Percentiles rank a stretch among this genome's conserved stretches.
These are phyloP conservation scores for Raffaelea deltoideospora DNA, from an alignment of 2,329 filamentous ascomycete species.

Conservation along the genomic window DNA sequence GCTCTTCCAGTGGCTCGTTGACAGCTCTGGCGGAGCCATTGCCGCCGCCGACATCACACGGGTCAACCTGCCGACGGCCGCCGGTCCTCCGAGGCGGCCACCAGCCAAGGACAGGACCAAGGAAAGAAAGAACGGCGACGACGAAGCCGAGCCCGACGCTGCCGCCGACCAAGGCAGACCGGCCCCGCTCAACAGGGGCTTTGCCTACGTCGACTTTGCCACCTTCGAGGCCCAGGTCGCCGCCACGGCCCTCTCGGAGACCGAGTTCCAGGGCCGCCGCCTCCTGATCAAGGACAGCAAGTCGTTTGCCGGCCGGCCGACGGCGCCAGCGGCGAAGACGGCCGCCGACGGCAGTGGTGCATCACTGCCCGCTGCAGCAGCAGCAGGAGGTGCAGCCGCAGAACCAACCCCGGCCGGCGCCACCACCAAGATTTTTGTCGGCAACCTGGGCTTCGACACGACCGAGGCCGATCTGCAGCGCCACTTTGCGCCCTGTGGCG, in stretches of 20 bases:
- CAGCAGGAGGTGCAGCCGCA: conserved; percentile 18
- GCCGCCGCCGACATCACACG: conserved; percentile 62
- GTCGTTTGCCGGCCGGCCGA: conserved; percentile 74
- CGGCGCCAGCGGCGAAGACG: conserved; percentile 12
- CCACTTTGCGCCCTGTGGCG: conserved; percentile 76
- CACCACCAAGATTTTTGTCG: conserved; percentile 72
- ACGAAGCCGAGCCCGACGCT: conserved; percentile 18
- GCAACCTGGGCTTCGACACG: conserved; percentile 71
- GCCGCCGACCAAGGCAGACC: conserved; percentile 21
- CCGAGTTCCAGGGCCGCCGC: conserved; percentile 57
- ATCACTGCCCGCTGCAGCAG: conserved; percentile 9
- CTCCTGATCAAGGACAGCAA: conserved; percentile 89
- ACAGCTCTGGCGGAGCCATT: conserved; percentile 51
- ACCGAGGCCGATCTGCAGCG: conserved; percentile 66
- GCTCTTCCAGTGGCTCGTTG: conserved; percentile 65
- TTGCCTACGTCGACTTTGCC: conserved; percentile 88
- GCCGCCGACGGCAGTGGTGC: conserved; percentile 11
- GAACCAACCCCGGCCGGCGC: conserved; percentile 29
- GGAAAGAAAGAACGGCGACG: conserved; percentile 13
- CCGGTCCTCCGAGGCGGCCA: background rate
- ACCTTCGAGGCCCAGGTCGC: conserved; percentile 53
- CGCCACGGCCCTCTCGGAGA: conserved; percentile 80
- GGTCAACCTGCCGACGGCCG: conserved; percentile 52
- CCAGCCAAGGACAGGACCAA: conserved; percentile 10
- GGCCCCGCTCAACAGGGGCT: conserved; percentile 60